phyloP scores from a whole-genome alignment of 306 rosid genomes.

The Vigna reflexopilosa region DNA sequence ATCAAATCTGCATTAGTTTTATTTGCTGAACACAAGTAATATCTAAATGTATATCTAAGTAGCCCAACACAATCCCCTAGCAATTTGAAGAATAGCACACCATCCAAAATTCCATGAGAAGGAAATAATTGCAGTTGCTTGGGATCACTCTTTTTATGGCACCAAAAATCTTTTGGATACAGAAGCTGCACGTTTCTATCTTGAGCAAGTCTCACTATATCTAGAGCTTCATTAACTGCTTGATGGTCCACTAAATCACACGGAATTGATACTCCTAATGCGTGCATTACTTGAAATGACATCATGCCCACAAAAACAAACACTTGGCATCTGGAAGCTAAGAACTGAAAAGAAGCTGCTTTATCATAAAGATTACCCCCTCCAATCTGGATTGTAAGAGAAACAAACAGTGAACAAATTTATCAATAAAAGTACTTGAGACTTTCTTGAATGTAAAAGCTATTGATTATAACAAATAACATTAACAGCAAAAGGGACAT shows the following conservation, averaged over 20 bases:
- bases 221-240: conserved; percentile 58
- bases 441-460: conserved; percentile 31
- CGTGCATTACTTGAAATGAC: conserved; percentile 90
- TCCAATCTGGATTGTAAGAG: conserved; percentile 71
- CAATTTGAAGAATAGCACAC: conserved; percentile 54
- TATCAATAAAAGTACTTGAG: conserved; percentile 5
- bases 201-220: conserved; percentile 60
- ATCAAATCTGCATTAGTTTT: conserved; percentile 31
- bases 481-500: conserved; percentile 46
- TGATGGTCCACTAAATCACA: conserved; percentile 58
- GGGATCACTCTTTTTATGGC: conserved; percentile 59
- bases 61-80: conserved; percentile 7
- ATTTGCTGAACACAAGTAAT: conserved; percentile 19
- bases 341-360: conserved; percentile 73
- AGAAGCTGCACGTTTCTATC: conserved; percentile 62
- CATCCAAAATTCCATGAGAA: conserved; percentile 66
- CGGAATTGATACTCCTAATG: conserved; percentile 72
- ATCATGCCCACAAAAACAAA: conserved; percentile 86
- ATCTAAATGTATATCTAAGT: conserved; percentile 22
- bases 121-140: conserved; percentile 63
- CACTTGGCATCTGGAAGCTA: conserved; percentile 78
- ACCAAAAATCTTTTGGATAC: conserved; percentile 87
- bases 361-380: conserved; percentile 72
- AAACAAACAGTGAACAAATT: conserved; percentile 35
- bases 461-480: conserved; percentile 29